Percentiles rank a stretch among this genome's conserved stretches.
phyloP scores from a whole-genome alignment of 2,329 filamentous ascomycete genomes.

The Nigrograna mackinnonii region DNA sequence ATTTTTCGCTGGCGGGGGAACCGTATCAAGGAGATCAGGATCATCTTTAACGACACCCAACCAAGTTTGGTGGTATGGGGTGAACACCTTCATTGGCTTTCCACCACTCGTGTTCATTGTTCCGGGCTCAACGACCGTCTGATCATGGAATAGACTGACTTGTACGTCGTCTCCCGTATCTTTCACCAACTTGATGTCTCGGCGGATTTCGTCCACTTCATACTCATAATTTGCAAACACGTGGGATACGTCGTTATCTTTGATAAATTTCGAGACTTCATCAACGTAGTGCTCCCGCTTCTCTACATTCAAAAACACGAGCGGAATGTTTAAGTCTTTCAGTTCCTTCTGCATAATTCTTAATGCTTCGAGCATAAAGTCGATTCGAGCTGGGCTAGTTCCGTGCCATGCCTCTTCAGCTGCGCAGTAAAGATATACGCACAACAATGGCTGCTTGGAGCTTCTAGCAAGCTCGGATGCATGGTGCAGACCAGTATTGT shows the following conservation, averaged over 20 bases:
- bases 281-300: constrained; percentile 47
- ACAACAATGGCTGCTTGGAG: constrained; percentile 46
- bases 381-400: constrained; percentile 51
- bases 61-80: constrained; percentile 55
- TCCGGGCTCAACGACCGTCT: constrained; percentile 53
- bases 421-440: constrained; percentile 51
- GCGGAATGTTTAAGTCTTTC: constrained; percentile 52
- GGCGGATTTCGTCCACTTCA: constrained; percentile 49
- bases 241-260: constrained; percentile 49
- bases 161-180: constrained; percentile 39
- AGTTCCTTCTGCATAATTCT: constrained; percentile 50
- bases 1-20: constrained; percentile 46
- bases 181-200: constrained; percentile 50
- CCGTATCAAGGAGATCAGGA: constrained; percentile 47
- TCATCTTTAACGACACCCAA: constrained; percentile 46
- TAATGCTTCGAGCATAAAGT: constrained; percentile 53
- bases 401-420: constrained; percentile 56
- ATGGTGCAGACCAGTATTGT: constrained; percentile 52
- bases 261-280: constrained; percentile 47
- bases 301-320: constrained; percentile 49
- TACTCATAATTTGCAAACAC: constrained; percentile 54
- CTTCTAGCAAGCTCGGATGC: constrained; percentile 51
- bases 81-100: constrained; percentile 56
- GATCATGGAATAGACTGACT: constrained; percentile 52
- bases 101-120: constrained; percentile 46